Evolutionary conservation across 805 yeast genomes (phyloP).

Genomic region (Schwanniomyces polymorphus): DNA sequence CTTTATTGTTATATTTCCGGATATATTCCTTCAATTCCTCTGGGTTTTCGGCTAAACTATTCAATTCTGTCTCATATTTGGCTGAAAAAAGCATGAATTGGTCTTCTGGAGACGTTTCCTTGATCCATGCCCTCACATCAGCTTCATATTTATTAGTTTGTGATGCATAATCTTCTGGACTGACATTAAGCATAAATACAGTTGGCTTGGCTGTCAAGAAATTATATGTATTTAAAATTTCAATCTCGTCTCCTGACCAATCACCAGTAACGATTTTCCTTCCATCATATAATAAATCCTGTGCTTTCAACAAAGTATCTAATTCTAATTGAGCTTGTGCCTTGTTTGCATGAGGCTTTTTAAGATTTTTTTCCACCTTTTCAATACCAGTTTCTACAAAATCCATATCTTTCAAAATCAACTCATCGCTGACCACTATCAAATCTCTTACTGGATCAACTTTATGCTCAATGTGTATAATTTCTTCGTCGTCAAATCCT

Average conservation of each 20-base stretch:
- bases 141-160: conserved; percentile 51
- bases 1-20: conserved; percentile 25
- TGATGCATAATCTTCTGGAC: conserved; percentile 62
- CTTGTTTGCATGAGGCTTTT: conserved; percentile 28
- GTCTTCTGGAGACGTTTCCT: conserved; percentile 61
- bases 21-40: conserved; percentile 14
- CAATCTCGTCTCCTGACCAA: conserved; percentile 68
- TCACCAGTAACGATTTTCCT: conserved; percentile 56
- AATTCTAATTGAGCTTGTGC: conserved; percentile 24
- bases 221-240: conserved; percentile 66
- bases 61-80: conserved; percentile 43
- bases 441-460: conserved; percentile 67
- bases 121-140: conserved; percentile 65
- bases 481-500: conserved; percentile 62
- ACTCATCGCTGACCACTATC: conserved; percentile 63
- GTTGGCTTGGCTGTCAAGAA: conserved; percentile 90
- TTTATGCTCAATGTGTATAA: conserved; percentile 56
- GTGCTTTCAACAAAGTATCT: conserved; percentile 30
- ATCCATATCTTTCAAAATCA: conserved; percentile 60
- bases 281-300: conserved; percentile 44
- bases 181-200: conserved; percentile 71
- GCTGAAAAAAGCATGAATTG: conserved; percentile 43
- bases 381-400: conserved; percentile 53
- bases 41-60: conserved; percentile 23
- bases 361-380: conserved; percentile 23